Conservation (phyloP, 2,329 filamentous ascomycete genomes). For the Malbranchea zuffiana region DNA sequence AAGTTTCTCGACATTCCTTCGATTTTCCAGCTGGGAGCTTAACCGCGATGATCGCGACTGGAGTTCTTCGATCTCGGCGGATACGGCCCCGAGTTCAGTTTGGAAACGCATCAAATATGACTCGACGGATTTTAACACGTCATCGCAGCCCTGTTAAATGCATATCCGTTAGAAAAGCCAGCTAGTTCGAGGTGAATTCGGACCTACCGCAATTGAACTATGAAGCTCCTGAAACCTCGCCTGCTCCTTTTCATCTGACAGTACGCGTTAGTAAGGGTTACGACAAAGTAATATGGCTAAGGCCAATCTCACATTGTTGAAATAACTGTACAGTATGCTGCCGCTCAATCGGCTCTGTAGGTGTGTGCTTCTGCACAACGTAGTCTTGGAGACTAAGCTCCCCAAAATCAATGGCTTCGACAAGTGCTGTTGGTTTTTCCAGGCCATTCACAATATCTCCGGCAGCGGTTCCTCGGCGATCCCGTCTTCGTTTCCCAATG, state of each 20-base stretch:
- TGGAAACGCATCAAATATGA: slow-evolving; percentile 86
- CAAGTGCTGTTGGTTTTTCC: slow-evolving; percentile 38
- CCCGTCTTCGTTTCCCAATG: slow-evolving; percentile 34
- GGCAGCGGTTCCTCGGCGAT: slow-evolving; percentile 10
- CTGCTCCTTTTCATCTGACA: slow-evolving; percentile 62
- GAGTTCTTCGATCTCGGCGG: slow-evolving; percentile 86
- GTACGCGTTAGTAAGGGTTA: slow-evolving; percentile 7
- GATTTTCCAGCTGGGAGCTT: slow-evolving; percentile 76
- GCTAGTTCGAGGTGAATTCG: not conserved
- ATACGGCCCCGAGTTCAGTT: slow-evolving; percentile 81
- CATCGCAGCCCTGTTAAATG: slow-evolving; percentile 58
- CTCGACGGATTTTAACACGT: slow-evolving; percentile 87
- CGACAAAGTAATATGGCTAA: not conserved
- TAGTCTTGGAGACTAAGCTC: slow-evolving; percentile 67
- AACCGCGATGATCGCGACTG: slow-evolving; percentile 76
- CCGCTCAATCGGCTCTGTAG: slow-evolving; percentile 16
- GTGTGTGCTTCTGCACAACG: slow-evolving; percentile 32
- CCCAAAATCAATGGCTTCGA: slow-evolving; percentile 64
- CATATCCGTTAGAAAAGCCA: not conserved
- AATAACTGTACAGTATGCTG: slow-evolving; percentile 47
- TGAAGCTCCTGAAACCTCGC: slow-evolving; percentile 84
- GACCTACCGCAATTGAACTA: slow-evolving; percentile 57
- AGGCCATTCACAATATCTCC: slow-evolving; percentile 2
- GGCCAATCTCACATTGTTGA: slow-evolving; percentile 56
- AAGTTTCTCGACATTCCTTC: slow-evolving; percentile 77